A percentile compares a stretch with the other conserved stretches of the same genome.
phyloP scores from a whole-genome alignment of 169 alveolate species.

The Ichthyophthirius multifiliis region DNA sequence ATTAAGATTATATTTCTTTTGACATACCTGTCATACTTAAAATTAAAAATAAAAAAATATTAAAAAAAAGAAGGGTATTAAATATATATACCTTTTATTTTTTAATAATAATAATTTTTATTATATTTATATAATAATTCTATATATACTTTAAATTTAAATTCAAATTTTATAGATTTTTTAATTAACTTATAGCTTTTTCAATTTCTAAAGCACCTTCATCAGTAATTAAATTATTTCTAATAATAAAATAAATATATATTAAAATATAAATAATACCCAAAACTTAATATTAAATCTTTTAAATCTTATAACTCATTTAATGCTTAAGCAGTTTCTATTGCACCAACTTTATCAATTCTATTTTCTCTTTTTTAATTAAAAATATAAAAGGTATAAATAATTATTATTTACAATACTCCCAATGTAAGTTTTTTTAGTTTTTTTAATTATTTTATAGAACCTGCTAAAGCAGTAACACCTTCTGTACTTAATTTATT shows the following conservation, averaged over 20 bases:
- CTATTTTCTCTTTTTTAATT: background rate
- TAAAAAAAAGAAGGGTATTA: too few relatives aligned
- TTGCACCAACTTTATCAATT: background rate
- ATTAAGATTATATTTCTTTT: background rate
- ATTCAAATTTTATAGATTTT: background rate
- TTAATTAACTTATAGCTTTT: background rate
- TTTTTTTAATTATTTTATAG: background rate
- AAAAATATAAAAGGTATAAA: background rate
- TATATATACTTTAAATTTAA: background rate
- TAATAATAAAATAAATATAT: background rate
- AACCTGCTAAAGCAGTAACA: background rate
- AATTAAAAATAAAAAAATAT: background rate
- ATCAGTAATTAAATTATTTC: background rate
- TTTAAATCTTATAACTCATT: background rate
- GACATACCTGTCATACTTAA: slow-evolving; percentile 1
- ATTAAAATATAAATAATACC: background rate
- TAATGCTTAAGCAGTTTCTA: background rate
- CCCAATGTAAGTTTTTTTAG: background rate
- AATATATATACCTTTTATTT: too few relatives aligned
- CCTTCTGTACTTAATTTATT: background rate
- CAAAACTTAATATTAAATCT: background rate
- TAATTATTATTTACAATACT: background rate
- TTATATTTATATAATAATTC: too few relatives aligned
- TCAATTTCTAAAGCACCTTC: slow-evolving; percentile 1
- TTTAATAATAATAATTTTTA: too few relatives aligned